Percentiles rank a stretch among this genome's conserved stretches.
These are phyloP conservation scores for Pugionium cornutum DNA, from an alignment of 345 rosid species.

Conservation along the genomic window DNA sequence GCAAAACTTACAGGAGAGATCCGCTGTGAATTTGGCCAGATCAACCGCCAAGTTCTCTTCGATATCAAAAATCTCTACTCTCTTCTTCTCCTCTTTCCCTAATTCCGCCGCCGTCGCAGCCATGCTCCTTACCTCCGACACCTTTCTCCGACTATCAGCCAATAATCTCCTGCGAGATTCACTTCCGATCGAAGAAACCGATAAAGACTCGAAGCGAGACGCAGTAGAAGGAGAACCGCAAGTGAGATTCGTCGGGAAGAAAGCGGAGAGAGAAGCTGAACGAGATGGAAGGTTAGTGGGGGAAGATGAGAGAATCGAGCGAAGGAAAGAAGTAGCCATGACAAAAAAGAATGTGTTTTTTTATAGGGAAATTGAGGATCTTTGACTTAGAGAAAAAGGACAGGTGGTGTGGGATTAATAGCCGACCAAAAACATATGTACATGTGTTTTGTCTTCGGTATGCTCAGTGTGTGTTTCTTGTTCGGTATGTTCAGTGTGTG, in stretches of 20 bases:
- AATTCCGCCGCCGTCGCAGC: conserved; percentile 29
- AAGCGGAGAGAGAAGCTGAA: not conserved
- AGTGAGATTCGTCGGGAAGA: not conserved
- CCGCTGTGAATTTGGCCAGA: conserved; percentile 65
- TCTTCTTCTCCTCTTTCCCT: conserved; percentile 35
- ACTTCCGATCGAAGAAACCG: conserved; percentile 40
- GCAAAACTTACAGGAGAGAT: conserved; percentile 62
- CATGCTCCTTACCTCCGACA: conserved; percentile 39
- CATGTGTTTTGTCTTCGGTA: not conserved
- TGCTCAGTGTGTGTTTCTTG: too few relatives aligned
- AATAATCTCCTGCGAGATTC: conserved; percentile 1
- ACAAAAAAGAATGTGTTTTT: not conserved
- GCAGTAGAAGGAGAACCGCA: conserved; percentile 5
- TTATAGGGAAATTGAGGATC: conserved; percentile 19
- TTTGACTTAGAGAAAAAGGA: conserved; percentile 26
- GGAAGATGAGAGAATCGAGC: conserved; percentile 33
- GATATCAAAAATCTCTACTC: conserved; percentile 54
- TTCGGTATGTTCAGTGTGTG: too few relatives aligned
- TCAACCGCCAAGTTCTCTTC: conserved; percentile 68
- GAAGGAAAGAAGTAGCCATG: conserved; percentile 36
- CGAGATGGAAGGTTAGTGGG: conserved; percentile 5
- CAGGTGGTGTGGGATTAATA: conserved; percentile 17
- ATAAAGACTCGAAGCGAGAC: conserved; percentile 4
- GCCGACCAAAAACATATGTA: conserved; percentile 20
- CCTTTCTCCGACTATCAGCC: conserved; percentile 27